phyloP scores from a whole-genome alignment of 116 monocot species.

The Iris pallida region DNA sequence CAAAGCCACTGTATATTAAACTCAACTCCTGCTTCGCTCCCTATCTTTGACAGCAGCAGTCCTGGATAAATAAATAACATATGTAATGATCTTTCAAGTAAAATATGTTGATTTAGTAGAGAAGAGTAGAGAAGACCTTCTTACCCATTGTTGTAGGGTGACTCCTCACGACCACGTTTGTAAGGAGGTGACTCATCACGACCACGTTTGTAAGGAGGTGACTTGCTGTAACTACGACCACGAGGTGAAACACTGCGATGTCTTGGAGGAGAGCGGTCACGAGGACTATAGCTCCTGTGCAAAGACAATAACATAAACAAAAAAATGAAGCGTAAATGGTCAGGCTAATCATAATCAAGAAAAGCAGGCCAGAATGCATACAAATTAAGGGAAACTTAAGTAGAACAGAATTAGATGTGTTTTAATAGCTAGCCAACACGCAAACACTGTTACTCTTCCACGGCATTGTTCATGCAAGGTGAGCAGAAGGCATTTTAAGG shows the following conservation, averaged over 20 bases:
- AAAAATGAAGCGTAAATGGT: not conserved
- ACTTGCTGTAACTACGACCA: constrained; percentile 63
- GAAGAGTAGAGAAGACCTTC: not conserved
- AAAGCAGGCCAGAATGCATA: not conserved
- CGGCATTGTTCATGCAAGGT: too few relatives aligned
- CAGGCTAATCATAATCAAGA: not conserved
- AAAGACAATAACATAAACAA: not conserved
- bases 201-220: constrained; percentile 46
- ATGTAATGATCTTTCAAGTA: not conserved
- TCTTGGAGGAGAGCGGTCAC: constrained; percentile 42
- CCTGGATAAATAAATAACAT: constrained; percentile 19
- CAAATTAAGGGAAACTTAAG: not conserved
- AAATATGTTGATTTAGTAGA: not conserved
- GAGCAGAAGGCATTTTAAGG: too few relatives aligned
- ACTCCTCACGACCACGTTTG: constrained; percentile 43
- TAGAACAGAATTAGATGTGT: not conserved
- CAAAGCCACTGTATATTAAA: not conserved
- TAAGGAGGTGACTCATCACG: constrained; percentile 59
- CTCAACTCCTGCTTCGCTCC: constrained; percentile 56
- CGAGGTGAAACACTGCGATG: constrained; percentile 36
- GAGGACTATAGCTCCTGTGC: constrained; percentile 68
- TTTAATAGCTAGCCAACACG: not conserved
- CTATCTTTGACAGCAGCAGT: constrained; percentile 31
- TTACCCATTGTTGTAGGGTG: constrained; percentile 77
- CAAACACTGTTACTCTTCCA: not conserved